Conservation (phyloP, 306 rosid genomes). For the Vachellia collinsii region DNA sequence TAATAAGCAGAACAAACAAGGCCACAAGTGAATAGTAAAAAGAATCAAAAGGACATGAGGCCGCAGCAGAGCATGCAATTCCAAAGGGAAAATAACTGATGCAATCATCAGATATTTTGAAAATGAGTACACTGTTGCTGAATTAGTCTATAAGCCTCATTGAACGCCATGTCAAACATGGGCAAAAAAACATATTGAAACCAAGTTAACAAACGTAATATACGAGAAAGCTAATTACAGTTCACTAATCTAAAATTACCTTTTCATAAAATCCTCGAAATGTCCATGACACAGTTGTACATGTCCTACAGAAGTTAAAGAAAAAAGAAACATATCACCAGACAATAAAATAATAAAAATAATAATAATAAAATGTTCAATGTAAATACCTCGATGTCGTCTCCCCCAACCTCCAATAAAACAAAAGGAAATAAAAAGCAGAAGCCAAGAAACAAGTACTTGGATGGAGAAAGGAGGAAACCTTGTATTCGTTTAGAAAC, state of each 20-base stretch:
- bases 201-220: conserved; percentile 10
- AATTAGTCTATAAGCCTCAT: conserved; percentile 12
- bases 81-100: conserved; percentile 30
- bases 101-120: conserved; percentile 19
- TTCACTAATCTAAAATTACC: conserved; percentile 52
- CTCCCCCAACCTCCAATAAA: background rate
- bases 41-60: background rate
- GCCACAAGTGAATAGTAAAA: background rate
- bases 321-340: conserved; percentile 30
- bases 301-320: conserved; percentile 70
- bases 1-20: conserved; percentile 21
- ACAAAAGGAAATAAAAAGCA: background rate
- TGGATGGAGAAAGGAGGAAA: background rate
- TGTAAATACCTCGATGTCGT: conserved; percentile 12
- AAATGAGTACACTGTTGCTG: conserved; percentile 4
- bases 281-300: conserved; percentile 98
- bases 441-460: conserved; percentile 7
- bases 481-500: conserved; percentile 15
- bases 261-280: conserved; percentile 97
- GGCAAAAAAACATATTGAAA: conserved; percentile 20
- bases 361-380: no score
- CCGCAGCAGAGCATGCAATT: background rate
- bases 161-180: conserved; percentile 22
- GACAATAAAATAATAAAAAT: background rate
- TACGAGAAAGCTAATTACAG: background rate